Evolutionary conservation across 73 alveolate species (phyloP).

Genomic region (Tetrahymena borealis): DNA sequence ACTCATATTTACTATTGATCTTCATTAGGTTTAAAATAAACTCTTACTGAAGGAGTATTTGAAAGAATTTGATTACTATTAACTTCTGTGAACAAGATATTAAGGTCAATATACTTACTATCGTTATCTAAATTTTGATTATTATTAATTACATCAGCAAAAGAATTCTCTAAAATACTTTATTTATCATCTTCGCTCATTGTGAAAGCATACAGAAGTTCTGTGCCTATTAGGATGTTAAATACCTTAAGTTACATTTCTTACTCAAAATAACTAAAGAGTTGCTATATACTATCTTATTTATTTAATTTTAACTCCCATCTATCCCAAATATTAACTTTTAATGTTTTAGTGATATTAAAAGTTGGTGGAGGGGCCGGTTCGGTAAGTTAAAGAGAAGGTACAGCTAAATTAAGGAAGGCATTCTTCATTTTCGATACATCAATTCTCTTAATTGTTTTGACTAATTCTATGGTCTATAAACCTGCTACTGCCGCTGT

Average conservation of each 20-base stretch:
- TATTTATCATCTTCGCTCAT: background rate
- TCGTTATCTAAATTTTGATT: background rate
- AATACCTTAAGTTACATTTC: background rate
- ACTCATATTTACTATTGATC: background rate
- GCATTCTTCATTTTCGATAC: conserved; percentile 35
- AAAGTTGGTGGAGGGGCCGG: conserved; percentile 5
- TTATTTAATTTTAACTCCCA: conserved; percentile 30
- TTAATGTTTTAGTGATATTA: conserved; percentile 1
- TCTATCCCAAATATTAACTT: conserved; percentile 40
- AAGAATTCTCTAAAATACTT: background rate
- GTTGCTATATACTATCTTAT: background rate
- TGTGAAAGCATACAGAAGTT: background rate
- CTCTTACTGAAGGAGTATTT: background rate
- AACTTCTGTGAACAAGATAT: background rate
- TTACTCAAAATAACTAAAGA: background rate
- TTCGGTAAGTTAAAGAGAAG: conserved; percentile 23
- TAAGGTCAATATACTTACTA: background rate
- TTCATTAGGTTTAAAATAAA: background rate
- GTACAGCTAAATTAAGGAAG: conserved; percentile 39
- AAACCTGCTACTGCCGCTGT: conserved; percentile 95
- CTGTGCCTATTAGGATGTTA: background rate
- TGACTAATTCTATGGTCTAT: conserved; percentile 81
- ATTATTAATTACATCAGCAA: background rate
- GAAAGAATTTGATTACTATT: background rate
- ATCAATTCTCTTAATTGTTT: conserved; percentile 29